Evolutionary conservation across 1,284 basidiomycete species (phyloP).

Genomic region (Malassezia japonica): DNA sequence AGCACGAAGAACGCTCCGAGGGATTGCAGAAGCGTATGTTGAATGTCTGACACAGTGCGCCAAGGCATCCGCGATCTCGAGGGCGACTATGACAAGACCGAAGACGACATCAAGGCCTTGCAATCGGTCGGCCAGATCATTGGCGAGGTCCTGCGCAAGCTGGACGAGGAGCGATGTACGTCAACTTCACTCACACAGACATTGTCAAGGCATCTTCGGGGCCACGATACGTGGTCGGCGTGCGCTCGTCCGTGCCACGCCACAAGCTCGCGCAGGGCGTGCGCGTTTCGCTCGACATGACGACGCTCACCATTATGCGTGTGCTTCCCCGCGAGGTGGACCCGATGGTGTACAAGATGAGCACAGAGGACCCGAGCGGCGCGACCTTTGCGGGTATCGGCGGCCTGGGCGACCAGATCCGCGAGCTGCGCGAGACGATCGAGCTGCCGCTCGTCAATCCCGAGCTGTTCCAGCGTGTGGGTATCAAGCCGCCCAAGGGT

Average conservation of each 20-base stretch:
- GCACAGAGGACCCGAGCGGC: constrained; percentile 88
- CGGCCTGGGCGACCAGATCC: constrained; percentile 87
- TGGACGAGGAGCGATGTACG: constrained; percentile 96
- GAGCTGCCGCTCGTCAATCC: constrained; percentile 91
- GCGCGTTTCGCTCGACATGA: constrained; percentile 98
- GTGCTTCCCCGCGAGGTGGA: constrained; percentile 96
- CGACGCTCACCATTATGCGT: constrained; percentile 90
- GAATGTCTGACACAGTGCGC: constrained; percentile 22
- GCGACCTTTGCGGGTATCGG: constrained; percentile 95
- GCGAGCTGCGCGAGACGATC: constrained; percentile 92
- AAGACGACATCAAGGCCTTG: constrained; percentile 97
- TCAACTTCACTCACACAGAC: too few species aligned
- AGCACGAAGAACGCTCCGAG: constrained; percentile 52
- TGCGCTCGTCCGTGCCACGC: constrained; percentile 80
- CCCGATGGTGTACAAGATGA: constrained; percentile 99
- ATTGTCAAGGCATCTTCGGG: constrained; percentile 99
- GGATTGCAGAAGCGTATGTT: constrained; percentile 39
- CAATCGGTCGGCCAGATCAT: constrained; percentile 99
- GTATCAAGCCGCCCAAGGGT: constrained; percentile 90
- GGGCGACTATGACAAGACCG: constrained; percentile 84
- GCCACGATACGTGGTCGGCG: constrained; percentile 97
- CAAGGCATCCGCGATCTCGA: constrained; percentile 62
- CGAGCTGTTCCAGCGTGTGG: constrained; percentile 86
- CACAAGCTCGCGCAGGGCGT: constrained; percentile 86
- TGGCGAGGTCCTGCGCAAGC: constrained; percentile 95